A percentile compares a stretch with the other conserved stretches of the same genome.
Evolutionary conservation across 345 rosid species (phyloP).

Genomic region (Pugionium cornutum): DNA sequence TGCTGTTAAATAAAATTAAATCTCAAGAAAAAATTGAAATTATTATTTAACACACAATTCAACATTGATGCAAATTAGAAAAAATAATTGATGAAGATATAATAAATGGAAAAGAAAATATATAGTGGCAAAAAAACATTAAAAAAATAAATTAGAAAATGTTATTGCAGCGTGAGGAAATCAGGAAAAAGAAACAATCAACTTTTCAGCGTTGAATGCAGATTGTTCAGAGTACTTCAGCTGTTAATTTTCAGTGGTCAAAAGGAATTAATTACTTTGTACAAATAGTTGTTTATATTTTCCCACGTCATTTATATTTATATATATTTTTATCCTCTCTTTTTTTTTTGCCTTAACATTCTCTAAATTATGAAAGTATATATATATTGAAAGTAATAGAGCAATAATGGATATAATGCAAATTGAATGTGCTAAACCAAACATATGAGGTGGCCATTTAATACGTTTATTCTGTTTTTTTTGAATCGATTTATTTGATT

Average conservation of each 20-base stretch:
- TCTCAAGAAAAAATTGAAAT: too few species aligned
- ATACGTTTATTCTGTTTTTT: too few species aligned
- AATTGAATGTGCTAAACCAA: too few species aligned
- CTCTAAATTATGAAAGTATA: conserved; percentile 2
- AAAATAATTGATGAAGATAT: not conserved
- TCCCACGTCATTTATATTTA: conserved; percentile 33
- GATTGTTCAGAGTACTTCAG: conserved; percentile 40
- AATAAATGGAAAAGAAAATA: conserved; percentile 7
- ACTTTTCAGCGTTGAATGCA: conserved; percentile 40
- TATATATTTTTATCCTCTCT: not conserved
- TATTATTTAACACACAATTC: too few species aligned
- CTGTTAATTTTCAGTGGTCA: conserved; percentile 40
- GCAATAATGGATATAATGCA: too few species aligned
- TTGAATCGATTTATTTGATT: too few species aligned
- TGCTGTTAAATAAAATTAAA: conserved; percentile 22
- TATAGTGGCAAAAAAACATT: not conserved
- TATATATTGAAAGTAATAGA: too few species aligned
- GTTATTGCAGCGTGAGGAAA: conserved; percentile 7
- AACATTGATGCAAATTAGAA: too few species aligned
- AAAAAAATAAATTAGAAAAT: conserved; percentile 10
- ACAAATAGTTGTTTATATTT: conserved; percentile 39
- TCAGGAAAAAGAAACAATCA: conserved; percentile 21
- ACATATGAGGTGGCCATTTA: too few species aligned
- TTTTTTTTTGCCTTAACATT: not conserved
- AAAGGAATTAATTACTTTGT: conserved; percentile 33